A percentile compares a stretch with the other conserved stretches of the same genome.
These are phyloP conservation scores for Saccharomycopsis hybrid DNA, from an alignment of 1,139 yeast genomes.

Conservation along the genomic window DNA sequence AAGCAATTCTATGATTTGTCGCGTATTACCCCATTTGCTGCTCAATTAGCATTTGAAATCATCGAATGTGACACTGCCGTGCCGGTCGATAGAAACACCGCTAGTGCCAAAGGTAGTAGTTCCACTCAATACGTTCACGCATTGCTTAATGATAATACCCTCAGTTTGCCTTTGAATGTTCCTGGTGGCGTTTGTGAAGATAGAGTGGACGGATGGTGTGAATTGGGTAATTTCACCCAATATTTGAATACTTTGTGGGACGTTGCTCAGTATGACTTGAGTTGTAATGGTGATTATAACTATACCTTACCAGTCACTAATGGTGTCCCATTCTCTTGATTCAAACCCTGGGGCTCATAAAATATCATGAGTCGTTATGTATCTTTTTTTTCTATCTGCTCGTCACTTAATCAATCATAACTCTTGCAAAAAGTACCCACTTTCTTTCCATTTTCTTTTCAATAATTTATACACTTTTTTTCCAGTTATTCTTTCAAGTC, in stretches of 20 bases:
- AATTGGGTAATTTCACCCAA: slow-evolving; percentile 19
- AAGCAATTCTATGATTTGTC: slow-evolving; percentile 24
- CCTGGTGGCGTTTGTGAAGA: slow-evolving; percentile 21
- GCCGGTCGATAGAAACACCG: slow-evolving; percentile 20
- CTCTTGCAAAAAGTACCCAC: background rate
- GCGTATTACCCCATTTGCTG: slow-evolving; percentile 21
- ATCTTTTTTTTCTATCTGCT: background rate
- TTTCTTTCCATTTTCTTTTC: background rate
- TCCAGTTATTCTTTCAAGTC: background rate
- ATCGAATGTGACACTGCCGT: slow-evolving; percentile 22
- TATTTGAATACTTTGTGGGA: slow-evolving; percentile 24
- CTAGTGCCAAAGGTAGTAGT: slow-evolving; percentile 8
- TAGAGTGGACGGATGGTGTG: slow-evolving; percentile 24
- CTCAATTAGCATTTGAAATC: slow-evolving; percentile 21
- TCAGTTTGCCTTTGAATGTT: slow-evolving; percentile 20
- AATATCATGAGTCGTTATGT: background rate
- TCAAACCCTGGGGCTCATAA: no score
- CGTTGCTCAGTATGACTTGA: slow-evolving; percentile 29
- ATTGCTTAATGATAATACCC: slow-evolving; percentile 22
- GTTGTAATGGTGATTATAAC: slow-evolving; percentile 26
- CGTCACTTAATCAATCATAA: background rate
- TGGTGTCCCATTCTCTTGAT: slow-evolving; percentile 18
- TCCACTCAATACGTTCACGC: slow-evolving; percentile 21
- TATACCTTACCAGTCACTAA: slow-evolving; percentile 19
- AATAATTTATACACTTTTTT: background rate